Evolutionary conservation across 2,329 filamentous ascomycete species (phyloP), one percentile per base, ranked within the genome.

Genomic region (Arthrobotrys entomopaga): DNA sequence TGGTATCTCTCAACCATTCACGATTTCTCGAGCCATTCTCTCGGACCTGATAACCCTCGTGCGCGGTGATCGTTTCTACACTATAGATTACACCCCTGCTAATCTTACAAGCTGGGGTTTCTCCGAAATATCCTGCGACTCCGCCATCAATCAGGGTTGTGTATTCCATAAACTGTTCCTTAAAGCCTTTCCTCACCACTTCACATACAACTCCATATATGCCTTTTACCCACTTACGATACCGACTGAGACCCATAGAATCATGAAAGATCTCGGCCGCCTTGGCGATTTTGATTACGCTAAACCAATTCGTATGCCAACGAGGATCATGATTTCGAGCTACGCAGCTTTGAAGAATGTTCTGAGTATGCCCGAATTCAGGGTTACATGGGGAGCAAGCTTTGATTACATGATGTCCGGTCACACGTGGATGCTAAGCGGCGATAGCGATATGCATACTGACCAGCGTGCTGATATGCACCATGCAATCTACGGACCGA

Each of bases 51-150:
- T 93, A 0, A 86, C 89, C n/a, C 85, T 94, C 3, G 90, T 93
- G 5, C 87, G 91, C 22, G 90, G 90, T 38, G 91, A 95, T 79
- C 84, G 91, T 19, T 90, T 91, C 82, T 93, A 93, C 82, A 93
- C 91, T 0, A 77, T 81, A 3, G 91, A 94, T 80, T 93, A 90
- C 80, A 87, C 89, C 77, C 87, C 91, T 0, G 86, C 87, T 7
- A 87, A 88, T 77, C 82, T 96, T 53, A 96, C 92, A 0, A 93
- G 92, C 82, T 96, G 91, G 91, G 92, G 92, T 19, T 94, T 87
- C 82, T 87, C 88, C 64, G 90, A 92, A 79, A 90, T 87, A 2
- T 85, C 90, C 19, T 91, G 89, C 65, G 91, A 96, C 77, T 82
- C 89, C 20, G 87, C 86, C 70, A 82, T 94, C 77, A 91, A 95